Percentiles rank a stretch among this genome's conserved stretches.
phyloP scores from a whole-genome alignment of 148 eudicot genomes.

The Dianthus caryophyllus region DNA sequence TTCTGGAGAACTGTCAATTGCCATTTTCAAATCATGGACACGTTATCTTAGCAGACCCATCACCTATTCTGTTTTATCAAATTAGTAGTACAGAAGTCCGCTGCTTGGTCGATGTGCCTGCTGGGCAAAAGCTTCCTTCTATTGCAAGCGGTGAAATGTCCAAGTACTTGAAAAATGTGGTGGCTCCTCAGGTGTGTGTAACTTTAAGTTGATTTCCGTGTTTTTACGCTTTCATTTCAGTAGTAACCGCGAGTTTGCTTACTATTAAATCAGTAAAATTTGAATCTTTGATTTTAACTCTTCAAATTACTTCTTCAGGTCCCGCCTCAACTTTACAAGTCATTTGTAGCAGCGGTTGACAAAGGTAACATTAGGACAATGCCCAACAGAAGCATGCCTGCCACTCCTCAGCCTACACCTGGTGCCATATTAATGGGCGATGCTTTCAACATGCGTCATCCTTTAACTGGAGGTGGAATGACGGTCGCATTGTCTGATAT shows the following conservation, averaged over 20 bases:
- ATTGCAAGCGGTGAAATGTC: conserved; percentile 67
- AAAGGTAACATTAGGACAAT: conserved; percentile 62
- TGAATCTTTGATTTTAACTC: conserved; percentile 3
- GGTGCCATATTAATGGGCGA: conserved; percentile 15
- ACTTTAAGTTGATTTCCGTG: neutral
- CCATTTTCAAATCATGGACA: conserved; percentile 66
- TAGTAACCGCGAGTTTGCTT: neutral
- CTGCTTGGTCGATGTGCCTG: conserved; percentile 67
- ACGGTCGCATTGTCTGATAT: conserved; percentile 79
- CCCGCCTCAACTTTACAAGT: conserved; percentile 51
- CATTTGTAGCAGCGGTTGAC: conserved; percentile 63
- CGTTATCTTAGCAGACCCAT: conserved; percentile 65
- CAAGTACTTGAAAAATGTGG: conserved; percentile 11
- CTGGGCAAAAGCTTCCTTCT: conserved; percentile 65
- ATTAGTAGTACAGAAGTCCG: conserved; percentile 66
- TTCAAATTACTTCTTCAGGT: conserved; percentile 31
- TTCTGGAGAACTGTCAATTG: conserved; percentile 53
- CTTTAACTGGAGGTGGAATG: conserved; percentile 91
- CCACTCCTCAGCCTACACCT: conserved; percentile 17
- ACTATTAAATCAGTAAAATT: neutral
- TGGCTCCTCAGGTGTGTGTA: conserved; percentile 12
- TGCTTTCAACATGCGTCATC: conserved; percentile 87
- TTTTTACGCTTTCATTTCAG: neutral
- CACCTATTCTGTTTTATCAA: conserved; percentile 63
- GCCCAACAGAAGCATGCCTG: conserved; percentile 19